phyloP scores from a whole-genome alignment of 2,329 filamentous ascomycete species.

The Nakataea oryzae region DNA sequence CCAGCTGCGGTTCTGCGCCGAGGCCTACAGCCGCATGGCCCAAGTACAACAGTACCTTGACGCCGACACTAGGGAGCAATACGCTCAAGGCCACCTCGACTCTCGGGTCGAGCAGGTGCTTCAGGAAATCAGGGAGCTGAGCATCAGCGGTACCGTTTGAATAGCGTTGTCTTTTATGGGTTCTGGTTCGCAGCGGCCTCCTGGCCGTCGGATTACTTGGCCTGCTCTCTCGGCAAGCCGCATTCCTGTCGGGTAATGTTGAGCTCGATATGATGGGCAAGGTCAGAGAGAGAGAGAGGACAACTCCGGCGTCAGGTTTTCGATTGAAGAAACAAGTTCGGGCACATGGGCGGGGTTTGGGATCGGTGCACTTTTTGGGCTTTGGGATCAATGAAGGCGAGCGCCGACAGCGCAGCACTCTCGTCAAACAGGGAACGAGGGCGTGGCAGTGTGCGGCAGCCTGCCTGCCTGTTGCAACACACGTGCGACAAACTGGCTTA shows the following conservation, averaged over 20 bases:
- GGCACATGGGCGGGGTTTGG: neutral
- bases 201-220: too few relatives aligned
- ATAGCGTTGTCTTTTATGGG: neutral
- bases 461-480: neutral
- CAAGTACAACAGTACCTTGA: slow-evolving; percentile 98
- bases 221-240: too few relatives aligned
- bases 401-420: too few relatives aligned
- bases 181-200: neutral
- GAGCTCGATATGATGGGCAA: neutral
- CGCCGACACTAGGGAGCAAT: slow-evolving; percentile 89
- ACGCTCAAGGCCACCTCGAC: slow-evolving; percentile 87
- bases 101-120: slow-evolving; percentile 87
- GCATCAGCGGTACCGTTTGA: slow-evolving; percentile 67
- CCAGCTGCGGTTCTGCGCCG: slow-evolving; percentile 91
- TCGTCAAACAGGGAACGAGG: too few relatives aligned
- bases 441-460: too few relatives aligned
- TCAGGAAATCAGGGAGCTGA: slow-evolving; percentile 93
- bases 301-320: neutral
- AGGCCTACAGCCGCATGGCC: slow-evolving; percentile 95
- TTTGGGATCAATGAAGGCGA: neutral
- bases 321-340: neutral
- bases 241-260: neutral
- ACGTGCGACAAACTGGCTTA: neutral
- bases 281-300: too few relatives aligned
- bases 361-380: neutral